phyloP scores from a whole-genome alignment of 768 basidiomycete species.

The Boletus rubescentipes region DNA sequence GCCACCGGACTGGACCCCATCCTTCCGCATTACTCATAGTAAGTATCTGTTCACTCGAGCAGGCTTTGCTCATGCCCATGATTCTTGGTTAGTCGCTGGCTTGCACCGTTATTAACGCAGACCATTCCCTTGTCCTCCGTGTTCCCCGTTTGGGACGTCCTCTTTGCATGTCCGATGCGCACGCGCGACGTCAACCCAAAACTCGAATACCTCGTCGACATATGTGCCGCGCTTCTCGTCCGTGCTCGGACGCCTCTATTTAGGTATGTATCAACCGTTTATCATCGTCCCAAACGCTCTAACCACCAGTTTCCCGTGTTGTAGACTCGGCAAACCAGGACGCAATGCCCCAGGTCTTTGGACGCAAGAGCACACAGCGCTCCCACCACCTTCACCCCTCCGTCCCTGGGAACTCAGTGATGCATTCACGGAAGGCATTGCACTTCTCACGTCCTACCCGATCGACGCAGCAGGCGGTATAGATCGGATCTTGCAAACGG shows the following conservation, averaged over 20 bases:
- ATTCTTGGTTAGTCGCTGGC: constrained; percentile 57
- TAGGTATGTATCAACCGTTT: constrained; percentile 40
- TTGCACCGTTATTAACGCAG: constrained; percentile 68
- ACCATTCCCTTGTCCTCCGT: constrained; percentile 65
- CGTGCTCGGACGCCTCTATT: constrained; percentile 53
- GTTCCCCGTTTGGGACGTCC: constrained; percentile 65
- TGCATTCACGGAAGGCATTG: constrained; percentile 64
- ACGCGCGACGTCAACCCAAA: constrained; percentile 56
- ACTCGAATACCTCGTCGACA: constrained; percentile 65
- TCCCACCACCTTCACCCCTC: constrained; percentile 43
- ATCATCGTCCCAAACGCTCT: neutral
- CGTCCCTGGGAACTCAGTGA: constrained; percentile 56
- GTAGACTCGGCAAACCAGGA: constrained; percentile 54
- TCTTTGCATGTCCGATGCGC: constrained; percentile 60
- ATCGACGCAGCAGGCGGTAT: constrained; percentile 65
- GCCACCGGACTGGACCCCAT: constrained; percentile 65
- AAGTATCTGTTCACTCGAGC: constrained; percentile 27
- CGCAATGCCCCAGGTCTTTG: constrained; percentile 50
- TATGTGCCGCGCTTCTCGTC: constrained; percentile 70
- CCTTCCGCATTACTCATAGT: constrained; percentile 82
- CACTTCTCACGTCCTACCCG: constrained; percentile 65
- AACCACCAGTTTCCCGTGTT: neutral
- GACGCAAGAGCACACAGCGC: constrained; percentile 42
- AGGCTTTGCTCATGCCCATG: neutral
- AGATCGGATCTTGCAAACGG: constrained; percentile 67